A percentile compares a stretch with the other conserved stretches of the same genome.
phyloP scores from a whole-genome alignment of 306 rosid species.

The Cucurbita ficifolia region DNA sequence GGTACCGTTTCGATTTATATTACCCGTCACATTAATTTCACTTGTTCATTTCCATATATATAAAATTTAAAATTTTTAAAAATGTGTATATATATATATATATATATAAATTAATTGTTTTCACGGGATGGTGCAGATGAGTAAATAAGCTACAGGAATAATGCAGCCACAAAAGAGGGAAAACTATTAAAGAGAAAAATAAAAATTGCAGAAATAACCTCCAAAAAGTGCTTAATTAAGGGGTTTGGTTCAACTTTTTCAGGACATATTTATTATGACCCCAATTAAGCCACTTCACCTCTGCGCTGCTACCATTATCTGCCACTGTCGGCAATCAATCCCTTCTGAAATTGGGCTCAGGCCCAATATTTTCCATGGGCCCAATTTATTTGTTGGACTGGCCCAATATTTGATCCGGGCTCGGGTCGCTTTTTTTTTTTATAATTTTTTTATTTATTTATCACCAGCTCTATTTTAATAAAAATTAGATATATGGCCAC shows the following conservation, averaged over 20 bases:
- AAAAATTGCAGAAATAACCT: neutral
- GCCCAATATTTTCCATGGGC: neutral
- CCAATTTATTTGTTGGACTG: neutral
- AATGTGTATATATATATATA: neutral
- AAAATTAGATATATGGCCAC: too few relatives aligned
- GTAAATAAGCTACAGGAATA: neutral
- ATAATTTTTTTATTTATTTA: too few relatives aligned
- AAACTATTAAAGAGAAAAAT: neutral
- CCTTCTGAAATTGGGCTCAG: neutral
- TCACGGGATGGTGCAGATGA: neutral
- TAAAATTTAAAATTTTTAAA: neutral
- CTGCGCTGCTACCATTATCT: neutral
- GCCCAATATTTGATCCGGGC: too few relatives aligned
- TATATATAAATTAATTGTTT: neutral
- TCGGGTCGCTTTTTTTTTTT: too few relatives aligned
- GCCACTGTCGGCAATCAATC: neutral
- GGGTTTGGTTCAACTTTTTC: conserved; percentile 5
- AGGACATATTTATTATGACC: neutral
- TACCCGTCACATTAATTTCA: neutral
- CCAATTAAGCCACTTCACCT: neutral
- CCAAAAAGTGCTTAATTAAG: neutral
- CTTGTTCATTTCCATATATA: neutral
- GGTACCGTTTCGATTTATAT: neutral
- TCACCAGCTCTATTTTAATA: too few relatives aligned
- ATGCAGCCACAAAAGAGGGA: neutral